Conservation (phyloP, 2,329 filamentous ascomycete species). For the Fusarium ambrosium region DNA sequence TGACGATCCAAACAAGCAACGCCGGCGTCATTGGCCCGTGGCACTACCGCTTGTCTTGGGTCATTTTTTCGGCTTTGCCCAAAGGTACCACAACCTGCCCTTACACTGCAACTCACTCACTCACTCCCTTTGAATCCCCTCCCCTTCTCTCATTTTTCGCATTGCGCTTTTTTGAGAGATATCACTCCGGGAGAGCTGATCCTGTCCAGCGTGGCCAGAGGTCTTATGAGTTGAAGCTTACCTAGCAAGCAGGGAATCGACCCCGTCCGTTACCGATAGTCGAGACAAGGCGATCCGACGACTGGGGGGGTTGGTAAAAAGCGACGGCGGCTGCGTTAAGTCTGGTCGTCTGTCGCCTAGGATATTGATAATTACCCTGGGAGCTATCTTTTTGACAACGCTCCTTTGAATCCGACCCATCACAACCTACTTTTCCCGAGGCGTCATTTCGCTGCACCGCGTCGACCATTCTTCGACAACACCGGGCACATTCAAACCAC, state of each 20-base stretch:
- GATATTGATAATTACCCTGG: conserved; percentile 34
- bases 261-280: conserved; percentile 7
- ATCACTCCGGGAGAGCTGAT: conserved; percentile 13
- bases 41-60: conserved; percentile 40
- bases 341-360: conserved; percentile 25
- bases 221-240: conserved; percentile 32
- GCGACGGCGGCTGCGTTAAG: conserved; percentile 24
- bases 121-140: conserved; percentile 21
- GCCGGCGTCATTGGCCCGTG: conserved; percentile 45
- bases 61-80: conserved; percentile 14
- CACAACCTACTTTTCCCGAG: conserved; percentile 21
- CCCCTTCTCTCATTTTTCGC: conserved; percentile 8
- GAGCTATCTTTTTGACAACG: conserved; percentile 32
- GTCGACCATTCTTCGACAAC: conserved; percentile 13
- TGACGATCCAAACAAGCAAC: conserved; percentile 45
- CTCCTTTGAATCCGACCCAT: conserved; percentile 27
- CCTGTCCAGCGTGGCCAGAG: conserved; percentile 16
- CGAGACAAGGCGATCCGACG: conserved; percentile 29
- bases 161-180: conserved; percentile 15
- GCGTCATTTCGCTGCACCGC: conserved; percentile 3
- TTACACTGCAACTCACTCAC: conserved; percentile 31
- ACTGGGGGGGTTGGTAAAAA: conserved; percentile 42
- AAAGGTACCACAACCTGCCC: conserved; percentile 23
- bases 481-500: neutral
- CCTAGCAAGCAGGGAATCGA: conserved; percentile 25